Evolutionary conservation across 2,329 filamentous ascomycete genomes (phyloP), one percentile per base, ranked within the genome.

Genomic region (Colletotrichum orchidophilum): DNA sequence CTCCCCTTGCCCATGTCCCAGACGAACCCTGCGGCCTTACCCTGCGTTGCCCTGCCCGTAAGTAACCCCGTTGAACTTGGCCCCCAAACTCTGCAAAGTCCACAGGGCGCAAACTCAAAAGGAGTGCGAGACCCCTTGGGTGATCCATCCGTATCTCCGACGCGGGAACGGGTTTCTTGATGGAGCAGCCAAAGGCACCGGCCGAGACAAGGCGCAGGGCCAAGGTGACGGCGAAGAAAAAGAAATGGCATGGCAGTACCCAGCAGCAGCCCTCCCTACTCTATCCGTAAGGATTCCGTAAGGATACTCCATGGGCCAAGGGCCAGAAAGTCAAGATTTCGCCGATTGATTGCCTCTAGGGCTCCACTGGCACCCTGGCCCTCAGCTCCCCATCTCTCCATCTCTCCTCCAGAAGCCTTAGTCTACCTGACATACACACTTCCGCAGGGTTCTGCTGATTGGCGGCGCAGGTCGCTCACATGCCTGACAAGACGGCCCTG

Each of bases 111-210:
- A 62, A 71, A 71, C 68, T 63, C 63, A 57, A 63, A 71, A 65
- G 62, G 18, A 63, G 42, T 58, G 26, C 68, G 35, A 63, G 68
- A 62, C 63, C 68, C 63, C 50, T 67, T 67, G 57, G 39, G 9
- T 66, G 67, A 66, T 66, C 67, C 63, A 66, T 66, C 24, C 67
- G n/a, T 66, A 62, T 63, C 35, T 31, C 42, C 8, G 55, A 62
- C 52, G 21, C n/a, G 52, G 46, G 29, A 27, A 63, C 42, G 57
- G 39, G 57, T 18, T 50, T 66, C n/a, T 29, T 6, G 24, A 49
- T 33, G 62, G 31, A 55, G 26, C 12, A 11, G 29, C 27, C 21
- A 24, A 13, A 21, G 24, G 24, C 31, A 35, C 52, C n/a, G 18
- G 5, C 21, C 26, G 29, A 15, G 53, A 15, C 24, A 24, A n/a